Evolutionary conservation across 148 eudicot species (phyloP).

Genomic region (Agrostemma githago): DNA sequence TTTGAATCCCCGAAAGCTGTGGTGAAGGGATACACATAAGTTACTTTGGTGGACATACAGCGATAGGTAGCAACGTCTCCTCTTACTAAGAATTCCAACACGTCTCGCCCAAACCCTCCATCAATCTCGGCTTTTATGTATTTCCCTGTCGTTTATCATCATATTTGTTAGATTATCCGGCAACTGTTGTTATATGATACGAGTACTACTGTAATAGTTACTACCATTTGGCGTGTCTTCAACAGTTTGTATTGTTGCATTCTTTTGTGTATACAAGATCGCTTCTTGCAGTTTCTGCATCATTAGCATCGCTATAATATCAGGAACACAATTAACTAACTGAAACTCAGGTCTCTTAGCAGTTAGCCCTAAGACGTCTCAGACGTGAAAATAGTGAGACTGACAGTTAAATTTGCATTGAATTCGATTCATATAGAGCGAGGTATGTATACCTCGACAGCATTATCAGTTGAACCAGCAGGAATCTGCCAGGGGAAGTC

Average conservation of each 20-base stretch:
- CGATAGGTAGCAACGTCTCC: conserved; percentile 83
- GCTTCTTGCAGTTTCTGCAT: conserved; percentile 76
- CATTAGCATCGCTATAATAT: conserved; percentile 3
- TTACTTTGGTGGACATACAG: conserved; percentile 89
- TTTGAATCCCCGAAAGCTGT: conserved; percentile 97
- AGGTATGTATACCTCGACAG: conserved; percentile 52
- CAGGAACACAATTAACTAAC: not conserved
- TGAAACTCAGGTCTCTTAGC: no score
- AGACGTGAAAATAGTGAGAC: no score
- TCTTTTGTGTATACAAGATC: conserved; percentile 73
- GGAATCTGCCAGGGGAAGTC: conserved; percentile 83
- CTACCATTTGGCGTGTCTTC: conserved; percentile 80
- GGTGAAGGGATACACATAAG: conserved; percentile 85
- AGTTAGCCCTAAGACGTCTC: no score
- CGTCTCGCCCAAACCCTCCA: conserved; percentile 88
- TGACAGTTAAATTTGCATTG: not conserved
- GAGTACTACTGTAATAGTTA: no score
- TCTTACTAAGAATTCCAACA: conserved; percentile 74
- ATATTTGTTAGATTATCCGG: not conserved
- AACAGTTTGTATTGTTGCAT: conserved; percentile 61
- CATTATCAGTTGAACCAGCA: conserved; percentile 40
- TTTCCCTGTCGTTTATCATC: conserved; percentile 38
- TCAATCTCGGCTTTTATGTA: conserved; percentile 86
- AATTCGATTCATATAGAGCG: not conserved
- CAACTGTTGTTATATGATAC: not conserved